Evolutionary conservation across 2,329 filamentous ascomycete genomes (phyloP), one percentile per base, ranked within the genome.

Genomic region (Curvularia sp.): DNA sequence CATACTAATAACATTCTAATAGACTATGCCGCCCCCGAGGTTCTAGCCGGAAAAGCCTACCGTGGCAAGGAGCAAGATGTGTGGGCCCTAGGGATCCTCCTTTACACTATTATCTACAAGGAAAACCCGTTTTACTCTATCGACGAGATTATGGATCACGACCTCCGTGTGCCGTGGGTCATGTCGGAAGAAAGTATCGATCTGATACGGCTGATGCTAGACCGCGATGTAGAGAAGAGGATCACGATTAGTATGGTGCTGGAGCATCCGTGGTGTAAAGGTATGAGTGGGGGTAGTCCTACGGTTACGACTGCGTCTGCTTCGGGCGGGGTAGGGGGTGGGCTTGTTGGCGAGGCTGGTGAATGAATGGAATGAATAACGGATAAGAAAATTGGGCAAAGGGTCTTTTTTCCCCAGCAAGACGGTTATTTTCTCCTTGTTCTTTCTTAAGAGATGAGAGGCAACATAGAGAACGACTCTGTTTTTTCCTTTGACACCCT

Each of bases 1-100:
- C 10, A 10, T 49, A 50, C 51, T 66, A 51, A 67, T 53, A 13
- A 27, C 47, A 19, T 21, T 21, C 21, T 3, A 13, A 52, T 63
- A 97, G 95, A 99, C 81, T 99, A 99, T 79, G 95, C 95, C 45
- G 95, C 95, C 6, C 95, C 95, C n/a, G 95, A 99, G 81, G 95
- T 99, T 53, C 85, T 99, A 48, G 93, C 93, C 57, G 95, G 95
- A 47, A 90, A 89, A 68, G 90, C 93, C 15, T 99, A 99, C 79
- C 87, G 90, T 66, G 95, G 95, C 72, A 97, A 96, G 78, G 94
- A 97, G 77, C 95, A 99, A 81, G 95, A 99, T 73, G 93, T 99
- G 28, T 99, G 95, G 95, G 95, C 95, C 0, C 84, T 99, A 15
- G 95, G 95, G 23, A 98, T 99, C 71, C 85, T 99, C 25, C 86